A percentile compares a stretch with the other conserved stretches of the same genome.
These are phyloP conservation scores for Eryngium alpinum DNA, from an alignment of 140 eudicot species.

Conservation along the genomic window DNA sequence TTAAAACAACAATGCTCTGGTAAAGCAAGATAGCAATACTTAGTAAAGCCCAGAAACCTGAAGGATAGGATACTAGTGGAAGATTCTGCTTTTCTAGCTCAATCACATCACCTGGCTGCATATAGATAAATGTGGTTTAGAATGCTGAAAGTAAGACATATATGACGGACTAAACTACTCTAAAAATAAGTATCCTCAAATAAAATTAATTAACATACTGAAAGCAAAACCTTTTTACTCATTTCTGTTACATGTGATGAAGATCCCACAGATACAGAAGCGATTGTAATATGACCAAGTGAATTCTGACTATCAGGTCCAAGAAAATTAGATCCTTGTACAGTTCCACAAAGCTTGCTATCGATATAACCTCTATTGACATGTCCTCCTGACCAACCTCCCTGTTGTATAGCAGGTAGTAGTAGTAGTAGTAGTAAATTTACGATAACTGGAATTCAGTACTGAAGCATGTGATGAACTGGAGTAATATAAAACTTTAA, in stretches of 20 bases:
- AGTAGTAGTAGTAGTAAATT: constrained; percentile 25
- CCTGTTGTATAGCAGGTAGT: constrained; percentile 26
- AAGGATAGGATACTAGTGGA: constrained; percentile 29
- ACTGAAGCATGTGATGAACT: neutral
- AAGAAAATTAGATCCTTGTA: constrained; percentile 41
- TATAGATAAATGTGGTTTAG: neutral
- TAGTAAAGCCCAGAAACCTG: constrained; percentile 37
- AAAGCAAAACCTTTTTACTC: constrained; percentile 50
- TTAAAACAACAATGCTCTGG: neutral
- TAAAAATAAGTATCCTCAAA: neutral
- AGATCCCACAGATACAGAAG: constrained; percentile 35
- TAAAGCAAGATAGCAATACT: constrained; percentile 10
- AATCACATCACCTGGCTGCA: constrained; percentile 41
- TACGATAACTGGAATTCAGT: constrained; percentile 9
- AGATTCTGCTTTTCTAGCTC: constrained; percentile 42
- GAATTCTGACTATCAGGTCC: constrained; percentile 40
- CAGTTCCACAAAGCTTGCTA: constrained; percentile 25
- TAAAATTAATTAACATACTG: neutral
- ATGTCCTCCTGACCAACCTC: constrained; percentile 43
- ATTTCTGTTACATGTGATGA: constrained; percentile 23
- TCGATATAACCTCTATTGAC: constrained; percentile 26
- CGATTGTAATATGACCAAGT: constrained; percentile 27
- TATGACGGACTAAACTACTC: neutral
- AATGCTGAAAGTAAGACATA: neutral
- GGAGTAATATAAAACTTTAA: neutral